phyloP scores from a whole-genome alignment of 768 basidiomycete genomes.

The Scleroderma bovista region DNA sequence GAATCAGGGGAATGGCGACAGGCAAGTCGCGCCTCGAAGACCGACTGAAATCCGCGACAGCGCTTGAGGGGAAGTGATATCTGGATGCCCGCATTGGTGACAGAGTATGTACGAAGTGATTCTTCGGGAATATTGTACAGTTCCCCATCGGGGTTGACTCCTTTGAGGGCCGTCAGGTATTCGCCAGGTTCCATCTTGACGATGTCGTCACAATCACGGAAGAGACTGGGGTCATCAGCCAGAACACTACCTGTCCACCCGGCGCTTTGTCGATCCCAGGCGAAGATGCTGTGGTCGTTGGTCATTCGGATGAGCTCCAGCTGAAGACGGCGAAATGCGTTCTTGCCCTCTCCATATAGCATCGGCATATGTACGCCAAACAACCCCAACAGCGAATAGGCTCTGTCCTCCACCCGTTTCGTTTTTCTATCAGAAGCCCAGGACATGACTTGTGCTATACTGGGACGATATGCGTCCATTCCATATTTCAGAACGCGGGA shows the following conservation, averaged over 20 bases:
- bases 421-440: constrained; percentile 14
- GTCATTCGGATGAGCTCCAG: constrained; percentile 2
- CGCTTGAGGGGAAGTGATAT: background rate
- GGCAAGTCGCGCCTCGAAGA: background rate
- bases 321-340: constrained; percentile 7
- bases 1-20: background rate
- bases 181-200: background rate
- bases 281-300: constrained; percentile 1
- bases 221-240: background rate
- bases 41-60: background rate
- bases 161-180: background rate
- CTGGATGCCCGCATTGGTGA: background rate
- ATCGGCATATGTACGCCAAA: constrained; percentile 10
- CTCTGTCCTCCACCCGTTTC: constrained; percentile 11
- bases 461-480: background rate
- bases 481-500: background rate
- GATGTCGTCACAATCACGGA: background rate
- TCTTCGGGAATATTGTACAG: background rate
- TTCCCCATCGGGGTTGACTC: background rate
- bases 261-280: background rate
- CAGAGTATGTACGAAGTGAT: too few relatives aligned
- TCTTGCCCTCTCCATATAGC: constrained; percentile 12
- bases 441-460: background rate
- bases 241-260: background rate
- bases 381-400: constrained; percentile 12